Base-by-base conservation (phyloP, 2,329 filamentous ascomycete species). In the Nannizzia gypsea region DNA sequence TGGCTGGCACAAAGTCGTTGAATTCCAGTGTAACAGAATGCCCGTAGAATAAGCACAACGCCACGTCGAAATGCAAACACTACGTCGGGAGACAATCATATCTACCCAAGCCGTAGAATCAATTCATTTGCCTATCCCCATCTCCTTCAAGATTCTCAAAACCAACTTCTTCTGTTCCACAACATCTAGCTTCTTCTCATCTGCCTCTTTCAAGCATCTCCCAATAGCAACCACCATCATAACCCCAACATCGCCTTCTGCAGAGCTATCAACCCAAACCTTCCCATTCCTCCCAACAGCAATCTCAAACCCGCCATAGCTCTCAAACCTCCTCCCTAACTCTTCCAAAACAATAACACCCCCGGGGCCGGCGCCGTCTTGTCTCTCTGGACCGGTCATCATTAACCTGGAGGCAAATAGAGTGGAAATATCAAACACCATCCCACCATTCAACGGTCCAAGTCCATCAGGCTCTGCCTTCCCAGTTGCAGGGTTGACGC, bases 211-310 rank as follows among this genome's bases (percentile, higher is more conserved):
- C 55, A 99, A 77, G 48, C 89, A 88, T 66, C 83, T 83, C 0
- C 91, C 92, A 60, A 97, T 88, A 0, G 84, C 81, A 63, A 96
- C 77, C 6, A 90, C 86, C 34, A 84, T 85, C 74, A 82, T 87
- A 40, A 86, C 76, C 13, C 71, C 69, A 60, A 62, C 65, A 31
- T 74, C 71, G 63, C 79, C 87, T 28, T 87, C 88, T 60, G 74
- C 73, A 3, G 74, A 73, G 65, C 87, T 90, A 69, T 92, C 86
- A 13, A 97, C 88, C 90, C 93, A 97, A 22, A 97, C 82, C 71
- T 84, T 86, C 44, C 93, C 93, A 72, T 99, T 99, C 68, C 90
- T 83, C 17, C 93, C 93, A 6, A 96, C 88, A 0, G 92, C 92
- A 62, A 95, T 88, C 78, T 99, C 93, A 71, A 97, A 99, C 20